phyloP scores from a whole-genome alignment of 2,329 filamentous ascomycete genomes.

The Xylariales sp. region DNA sequence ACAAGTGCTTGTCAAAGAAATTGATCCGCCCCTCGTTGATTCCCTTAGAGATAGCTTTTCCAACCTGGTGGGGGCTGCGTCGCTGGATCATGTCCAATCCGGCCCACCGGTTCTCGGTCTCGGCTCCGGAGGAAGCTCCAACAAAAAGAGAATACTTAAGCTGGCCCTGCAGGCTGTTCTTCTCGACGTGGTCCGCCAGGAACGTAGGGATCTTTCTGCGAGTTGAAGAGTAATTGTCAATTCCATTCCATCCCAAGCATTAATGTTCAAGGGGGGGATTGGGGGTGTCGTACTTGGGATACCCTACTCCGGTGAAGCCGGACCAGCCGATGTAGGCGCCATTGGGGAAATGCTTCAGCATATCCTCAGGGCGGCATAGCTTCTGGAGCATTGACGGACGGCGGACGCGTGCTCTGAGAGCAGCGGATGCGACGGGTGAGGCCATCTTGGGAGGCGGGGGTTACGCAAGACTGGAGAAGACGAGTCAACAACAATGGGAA shows the following conservation, averaged over 20 bases:
- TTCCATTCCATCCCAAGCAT: too few relatives aligned
- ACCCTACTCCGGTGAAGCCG: conserved; percentile 85
- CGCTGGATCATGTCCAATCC: conserved; percentile 84
- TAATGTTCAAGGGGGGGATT: neutral
- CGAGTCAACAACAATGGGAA: too few relatives aligned
- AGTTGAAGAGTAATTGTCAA: conserved; percentile 11
- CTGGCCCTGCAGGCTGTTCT: conserved; percentile 78
- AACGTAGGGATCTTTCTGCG: conserved; percentile 77
- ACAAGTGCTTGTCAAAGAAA: conserved; percentile 91
- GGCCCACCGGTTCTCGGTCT: conserved; percentile 93
- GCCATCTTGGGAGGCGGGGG: conserved; percentile 35
- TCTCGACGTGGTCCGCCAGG: conserved; percentile 83
- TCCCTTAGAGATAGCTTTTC: conserved; percentile 84
- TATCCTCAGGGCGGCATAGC: conserved; percentile 72
- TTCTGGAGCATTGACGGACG: conserved; percentile 77
- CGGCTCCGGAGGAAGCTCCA: conserved; percentile 82
- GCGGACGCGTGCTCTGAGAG: conserved; percentile 70
- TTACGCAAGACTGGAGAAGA: neutral
- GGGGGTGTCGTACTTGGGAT: conserved; percentile 64
- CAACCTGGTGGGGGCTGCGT: conserved; percentile 80
- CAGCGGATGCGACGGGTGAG: conserved; percentile 59
- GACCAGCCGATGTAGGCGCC: conserved; percentile 87
- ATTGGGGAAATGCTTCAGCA: conserved; percentile 78
- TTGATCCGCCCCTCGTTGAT: conserved; percentile 87
- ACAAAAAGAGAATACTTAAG: conserved; percentile 85